Conservation (phyloP, 1,284 basidiomycete genomes). For the Tremellales sp. region DNA sequence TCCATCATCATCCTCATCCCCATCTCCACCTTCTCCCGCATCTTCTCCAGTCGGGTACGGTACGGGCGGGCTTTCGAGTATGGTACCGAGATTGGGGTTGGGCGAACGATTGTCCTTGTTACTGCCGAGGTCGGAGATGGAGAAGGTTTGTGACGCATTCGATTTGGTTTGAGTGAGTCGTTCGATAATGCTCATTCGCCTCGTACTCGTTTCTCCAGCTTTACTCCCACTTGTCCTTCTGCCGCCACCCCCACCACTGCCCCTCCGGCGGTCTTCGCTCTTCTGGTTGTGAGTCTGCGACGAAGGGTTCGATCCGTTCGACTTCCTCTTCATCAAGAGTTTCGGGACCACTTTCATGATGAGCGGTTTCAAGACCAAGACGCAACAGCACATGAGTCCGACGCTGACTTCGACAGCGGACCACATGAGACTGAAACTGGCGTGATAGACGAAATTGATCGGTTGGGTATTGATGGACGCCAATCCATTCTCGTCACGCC, state of each 20-base stretch:
- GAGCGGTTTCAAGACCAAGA: constrained; percentile 46
- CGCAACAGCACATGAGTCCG: constrained; percentile 44
- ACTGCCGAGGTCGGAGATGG: not conserved
- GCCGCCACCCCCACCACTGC: not conserved
- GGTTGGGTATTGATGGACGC: not conserved
- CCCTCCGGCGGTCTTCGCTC: not conserved
- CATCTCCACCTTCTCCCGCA: constrained; percentile 3
- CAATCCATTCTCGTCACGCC: not conserved
- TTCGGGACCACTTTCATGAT: constrained; percentile 34
- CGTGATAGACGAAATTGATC: constrained; percentile 31
- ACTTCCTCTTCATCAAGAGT: constrained; percentile 10
- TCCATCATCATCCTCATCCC: constrained; percentile 17
- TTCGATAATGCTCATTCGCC: not conserved
- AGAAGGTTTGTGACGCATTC: not conserved
- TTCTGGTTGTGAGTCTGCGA: not conserved
- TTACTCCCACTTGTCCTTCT: no score
- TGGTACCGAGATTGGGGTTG: constrained; percentile 12
- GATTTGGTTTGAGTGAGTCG: not conserved
- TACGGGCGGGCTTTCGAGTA: constrained; percentile 8
- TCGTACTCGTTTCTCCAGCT: not conserved
- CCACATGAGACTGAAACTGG: constrained; percentile 44
- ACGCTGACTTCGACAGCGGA: constrained; percentile 43
- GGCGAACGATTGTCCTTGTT: not conserved
- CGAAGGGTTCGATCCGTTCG: not conserved
- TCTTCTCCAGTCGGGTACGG: not conserved